A percentile compares a stretch with the other conserved stretches of the same genome.
These are phyloP conservation scores for Saccharomycopsis amapae DNA, from an alignment of 805 yeast genomes.

Conservation along the genomic window DNA sequence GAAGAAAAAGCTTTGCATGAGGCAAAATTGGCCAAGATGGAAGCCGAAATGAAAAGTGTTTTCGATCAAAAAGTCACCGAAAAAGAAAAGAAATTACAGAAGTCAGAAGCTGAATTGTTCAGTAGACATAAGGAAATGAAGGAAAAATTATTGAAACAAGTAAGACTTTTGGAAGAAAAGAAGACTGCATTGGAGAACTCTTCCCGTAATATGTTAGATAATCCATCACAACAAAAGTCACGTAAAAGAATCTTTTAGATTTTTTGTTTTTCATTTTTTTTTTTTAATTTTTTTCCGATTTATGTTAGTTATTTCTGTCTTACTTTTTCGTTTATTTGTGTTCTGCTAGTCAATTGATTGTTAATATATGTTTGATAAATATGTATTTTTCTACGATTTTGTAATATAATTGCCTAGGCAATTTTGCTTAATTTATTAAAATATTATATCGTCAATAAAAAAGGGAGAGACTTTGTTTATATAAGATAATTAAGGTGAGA, in stretches of 20 bases:
- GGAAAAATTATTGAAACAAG: conserved; percentile 83
- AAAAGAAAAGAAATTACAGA: conserved; percentile 94
- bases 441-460: too few relatives aligned
- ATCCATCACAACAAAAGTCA: conserved; percentile 42
- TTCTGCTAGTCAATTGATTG: background rate
- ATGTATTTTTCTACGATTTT: too few relatives aligned
- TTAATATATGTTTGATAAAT: too few relatives aligned
- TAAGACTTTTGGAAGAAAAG: conserved; percentile 85
- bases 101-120: conserved; percentile 93
- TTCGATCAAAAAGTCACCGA: conserved; percentile 95
- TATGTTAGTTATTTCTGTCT: conserved; percentile 32
- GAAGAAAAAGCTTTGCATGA: conserved; percentile 92
- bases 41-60: conserved; percentile 91
- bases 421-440: too few relatives aligned
- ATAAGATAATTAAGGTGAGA: too few relatives aligned
- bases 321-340: conserved; percentile 23
- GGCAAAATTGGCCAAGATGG: conserved; percentile 89
- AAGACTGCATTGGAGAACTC: conserved; percentile 70
- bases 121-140: conserved; percentile 96
- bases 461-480: too few relatives aligned
- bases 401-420: too few relatives aligned
- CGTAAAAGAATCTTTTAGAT: conserved; percentile 63
- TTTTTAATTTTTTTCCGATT: background rate
- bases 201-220: conserved; percentile 37
- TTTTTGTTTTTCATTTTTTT: background rate